Evolutionary conservation across 148 eudicot species (phyloP).

Genomic region (Rheum nobile): DNA sequence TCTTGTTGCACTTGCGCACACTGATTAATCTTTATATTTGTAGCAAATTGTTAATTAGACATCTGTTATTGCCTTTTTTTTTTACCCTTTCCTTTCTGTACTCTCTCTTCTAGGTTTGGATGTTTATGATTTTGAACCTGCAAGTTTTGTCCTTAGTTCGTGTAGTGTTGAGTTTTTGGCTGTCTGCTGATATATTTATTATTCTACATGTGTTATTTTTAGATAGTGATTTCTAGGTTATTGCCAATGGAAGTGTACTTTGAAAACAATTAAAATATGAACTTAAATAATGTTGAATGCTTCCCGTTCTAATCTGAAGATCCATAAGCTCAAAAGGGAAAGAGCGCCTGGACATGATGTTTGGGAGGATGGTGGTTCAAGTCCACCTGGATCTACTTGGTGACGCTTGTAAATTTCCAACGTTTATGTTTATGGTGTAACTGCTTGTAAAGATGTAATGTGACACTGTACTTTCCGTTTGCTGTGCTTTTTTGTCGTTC

Average conservation of each 20-base stretch:
- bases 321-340: conserved; percentile 1
- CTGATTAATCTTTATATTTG: too few relatives aligned
- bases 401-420: neutral
- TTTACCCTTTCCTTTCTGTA: too few relatives aligned
- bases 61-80: too few relatives aligned
- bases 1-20: too few relatives aligned
- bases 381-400: neutral
- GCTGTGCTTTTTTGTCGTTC: neutral
- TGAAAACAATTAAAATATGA: too few relatives aligned
- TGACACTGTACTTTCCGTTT: neutral
- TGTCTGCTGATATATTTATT: neutral
- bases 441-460: neutral
- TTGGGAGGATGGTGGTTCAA: conserved; percentile 4
- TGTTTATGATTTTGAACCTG: too few relatives aligned
- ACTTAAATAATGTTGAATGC: neutral
- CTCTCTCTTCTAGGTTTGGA: too few relatives aligned
- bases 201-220: neutral
- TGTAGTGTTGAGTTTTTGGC: too few relatives aligned
- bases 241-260: neutral
- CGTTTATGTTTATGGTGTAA: neutral
- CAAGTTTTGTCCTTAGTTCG: too few relatives aligned
- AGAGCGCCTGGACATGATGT: conserved; percentile 8
- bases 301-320: neutral
- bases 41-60: too few relatives aligned
- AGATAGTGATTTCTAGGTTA: neutral